Evolutionary conservation across 2,329 filamentous ascomycete species (phyloP).

Genomic region (Ceratocystis diversiconidia): DNA sequence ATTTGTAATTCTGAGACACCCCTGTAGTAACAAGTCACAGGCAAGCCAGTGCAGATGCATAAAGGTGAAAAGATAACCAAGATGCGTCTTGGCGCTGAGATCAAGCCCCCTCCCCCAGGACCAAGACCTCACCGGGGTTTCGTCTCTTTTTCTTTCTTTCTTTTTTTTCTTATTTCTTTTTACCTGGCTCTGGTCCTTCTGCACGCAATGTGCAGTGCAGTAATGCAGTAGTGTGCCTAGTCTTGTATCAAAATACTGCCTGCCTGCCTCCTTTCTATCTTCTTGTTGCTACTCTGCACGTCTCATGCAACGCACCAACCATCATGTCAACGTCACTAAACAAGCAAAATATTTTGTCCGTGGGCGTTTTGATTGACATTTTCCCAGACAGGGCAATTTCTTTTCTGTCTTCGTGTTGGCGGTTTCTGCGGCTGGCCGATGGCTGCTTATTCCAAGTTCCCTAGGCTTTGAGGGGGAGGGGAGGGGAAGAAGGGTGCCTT

Average conservation of each 20-base stretch:
- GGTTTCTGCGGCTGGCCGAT: no score
- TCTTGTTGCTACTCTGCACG: not conserved
- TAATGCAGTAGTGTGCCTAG: not conserved
- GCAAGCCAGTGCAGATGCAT: not conserved
- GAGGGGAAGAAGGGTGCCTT: no score
- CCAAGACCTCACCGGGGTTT: not conserved
- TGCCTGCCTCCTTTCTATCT: not conserved
- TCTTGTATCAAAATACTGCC: not conserved
- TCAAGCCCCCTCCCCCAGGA: not conserved
- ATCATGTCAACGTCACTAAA: not conserved
- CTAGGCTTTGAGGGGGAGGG: no score
- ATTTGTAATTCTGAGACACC: slow-evolving; percentile 1
- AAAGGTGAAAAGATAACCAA: not conserved
- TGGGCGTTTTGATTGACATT: not conserved
- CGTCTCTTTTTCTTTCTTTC: not conserved
- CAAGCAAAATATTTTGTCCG: not conserved
- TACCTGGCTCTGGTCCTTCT: not conserved
- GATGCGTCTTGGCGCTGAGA: not conserved
- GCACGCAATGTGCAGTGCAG: not conserved
- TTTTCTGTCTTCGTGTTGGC: not conserved
- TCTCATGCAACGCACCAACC: slow-evolving; percentile 3
- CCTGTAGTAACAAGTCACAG: not conserved
- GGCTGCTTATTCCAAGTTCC: no score
- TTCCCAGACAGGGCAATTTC: not conserved
- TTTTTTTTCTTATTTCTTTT: not conserved